These are phyloP conservation scores for Coemansia sp. DNA, from an alignment of 192 early-diverging fungal species.

Conservation along the genomic window DNA sequence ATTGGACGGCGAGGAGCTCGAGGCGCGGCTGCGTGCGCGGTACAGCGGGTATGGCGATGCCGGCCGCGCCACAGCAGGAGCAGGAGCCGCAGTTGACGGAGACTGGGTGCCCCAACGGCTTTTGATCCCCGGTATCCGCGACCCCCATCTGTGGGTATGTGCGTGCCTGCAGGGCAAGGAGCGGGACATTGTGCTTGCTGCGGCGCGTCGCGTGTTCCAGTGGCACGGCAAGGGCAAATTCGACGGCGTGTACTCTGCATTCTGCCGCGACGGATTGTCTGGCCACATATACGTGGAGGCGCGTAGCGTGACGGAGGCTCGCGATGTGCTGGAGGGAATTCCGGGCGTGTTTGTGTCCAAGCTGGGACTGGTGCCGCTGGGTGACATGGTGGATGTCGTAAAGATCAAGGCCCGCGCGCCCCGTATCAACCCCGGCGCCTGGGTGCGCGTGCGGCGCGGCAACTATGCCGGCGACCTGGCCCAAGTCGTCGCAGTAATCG, in stretches of 20 bases:
- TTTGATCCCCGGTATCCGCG: constrained; percentile 81
- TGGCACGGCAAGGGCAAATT: constrained; percentile 63
- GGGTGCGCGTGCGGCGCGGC: constrained; percentile 91
- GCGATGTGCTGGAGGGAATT: constrained; percentile 75
- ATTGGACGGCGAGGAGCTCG: constrained; percentile 83
- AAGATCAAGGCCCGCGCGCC: constrained; percentile 67
- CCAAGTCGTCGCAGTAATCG: constrained; percentile 71
- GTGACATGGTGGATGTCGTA: constrained; percentile 91
- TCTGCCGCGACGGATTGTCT: constrained; percentile 78
- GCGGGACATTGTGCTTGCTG: constrained; percentile 77
- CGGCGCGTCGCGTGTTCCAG: constrained; percentile 79
- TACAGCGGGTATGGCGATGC: constrained; percentile 68
- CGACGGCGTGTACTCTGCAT: constrained; percentile 77
- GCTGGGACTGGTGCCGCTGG: constrained; percentile 83
- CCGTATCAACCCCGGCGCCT: constrained; percentile 65
- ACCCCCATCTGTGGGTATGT: constrained; percentile 93
- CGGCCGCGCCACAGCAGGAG: constrained; percentile 46
- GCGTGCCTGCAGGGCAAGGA: constrained; percentile 87
- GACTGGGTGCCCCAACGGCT: constrained; percentile 72
- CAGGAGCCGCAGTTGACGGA: constrained; percentile 55
- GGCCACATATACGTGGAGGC: constrained; percentile 97
- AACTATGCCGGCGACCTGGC: constrained; percentile 94
- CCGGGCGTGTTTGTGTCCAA: constrained; percentile 71
- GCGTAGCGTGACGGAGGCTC: constrained; percentile 74
- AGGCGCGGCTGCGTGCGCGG: constrained; percentile 69